Evolutionary conservation across 2,329 filamentous ascomycete genomes (phyloP).

Genomic region (Stemphylium beticola): DNA sequence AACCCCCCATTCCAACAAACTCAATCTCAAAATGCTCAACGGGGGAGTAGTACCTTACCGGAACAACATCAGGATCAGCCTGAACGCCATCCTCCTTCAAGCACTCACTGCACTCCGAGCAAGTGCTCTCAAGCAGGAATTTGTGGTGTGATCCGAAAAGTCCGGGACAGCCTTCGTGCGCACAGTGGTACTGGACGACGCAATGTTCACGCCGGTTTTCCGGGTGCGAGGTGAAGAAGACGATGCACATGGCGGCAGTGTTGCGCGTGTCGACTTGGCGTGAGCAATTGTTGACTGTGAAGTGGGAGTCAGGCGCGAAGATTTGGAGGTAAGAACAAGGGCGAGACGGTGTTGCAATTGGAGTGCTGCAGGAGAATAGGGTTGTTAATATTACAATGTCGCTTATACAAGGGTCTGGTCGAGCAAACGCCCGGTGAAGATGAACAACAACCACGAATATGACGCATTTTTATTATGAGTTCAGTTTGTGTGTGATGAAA

Average conservation of each 20-base stretch:
- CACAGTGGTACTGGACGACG: neutral
- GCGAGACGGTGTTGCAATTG: too few relatives aligned
- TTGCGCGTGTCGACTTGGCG: too few relatives aligned
- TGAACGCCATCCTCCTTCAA: neutral
- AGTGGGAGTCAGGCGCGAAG: too few relatives aligned
- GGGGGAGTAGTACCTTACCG: neutral
- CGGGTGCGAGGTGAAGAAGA: constrained; percentile 6
- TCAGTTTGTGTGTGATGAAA: too few relatives aligned
- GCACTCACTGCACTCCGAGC: neutral
- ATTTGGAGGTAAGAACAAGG: neutral
- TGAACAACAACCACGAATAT: too few relatives aligned
- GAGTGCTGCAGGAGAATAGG: too few relatives aligned
- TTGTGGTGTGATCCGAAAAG: neutral
- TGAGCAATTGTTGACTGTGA: too few relatives aligned
- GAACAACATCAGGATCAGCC: neutral
- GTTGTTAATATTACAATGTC: too few relatives aligned
- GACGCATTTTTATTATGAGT: too few relatives aligned
- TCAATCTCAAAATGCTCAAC: neutral
- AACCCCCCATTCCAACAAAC: neutral
- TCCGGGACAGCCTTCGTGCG: constrained; percentile 8
- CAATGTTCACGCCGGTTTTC: neutral
- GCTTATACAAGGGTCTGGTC: too few relatives aligned
- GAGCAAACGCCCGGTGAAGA: too few relatives aligned
- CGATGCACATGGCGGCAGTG: constrained; percentile 14
- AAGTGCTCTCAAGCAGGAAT: constrained; percentile 5